Evolutionary conservation across 1,139 yeast genomes (phyloP).

Genomic region (Pichia inconspicua): DNA sequence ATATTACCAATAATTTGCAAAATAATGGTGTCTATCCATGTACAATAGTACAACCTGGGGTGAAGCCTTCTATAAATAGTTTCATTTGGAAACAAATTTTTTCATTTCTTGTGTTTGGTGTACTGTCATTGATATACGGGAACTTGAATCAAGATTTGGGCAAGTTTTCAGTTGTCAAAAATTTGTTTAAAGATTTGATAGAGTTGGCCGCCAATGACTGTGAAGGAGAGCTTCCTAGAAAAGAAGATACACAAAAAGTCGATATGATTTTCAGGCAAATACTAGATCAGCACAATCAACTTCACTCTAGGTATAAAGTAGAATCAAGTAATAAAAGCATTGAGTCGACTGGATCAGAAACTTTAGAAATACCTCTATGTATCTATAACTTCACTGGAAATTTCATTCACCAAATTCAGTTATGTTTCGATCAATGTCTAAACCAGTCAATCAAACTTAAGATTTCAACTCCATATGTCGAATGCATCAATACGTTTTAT

Average conservation of each 20-base stretch:
- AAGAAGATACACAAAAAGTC: slow-evolving; percentile 10
- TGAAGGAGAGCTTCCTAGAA: slow-evolving; percentile 20
- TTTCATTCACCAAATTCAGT: slow-evolving; percentile 12
- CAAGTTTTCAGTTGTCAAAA: slow-evolving; percentile 13
- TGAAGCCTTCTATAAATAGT: slow-evolving; percentile 21
- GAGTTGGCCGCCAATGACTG: slow-evolving; percentile 18
- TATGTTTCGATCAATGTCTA: slow-evolving; percentile 19
- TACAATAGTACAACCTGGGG: slow-evolving; percentile 18
- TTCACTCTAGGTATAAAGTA: slow-evolving; percentile 14
- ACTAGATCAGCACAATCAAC: slow-evolving; percentile 19
- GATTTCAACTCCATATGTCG: slow-evolving; percentile 18
- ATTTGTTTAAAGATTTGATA: slow-evolving; percentile 19
- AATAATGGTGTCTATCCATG: slow-evolving; percentile 22
- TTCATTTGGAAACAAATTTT: slow-evolving; percentile 24
- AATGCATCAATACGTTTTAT: slow-evolving; percentile 19
- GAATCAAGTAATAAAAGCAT: slow-evolving; percentile 4
- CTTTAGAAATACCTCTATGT: slow-evolving; percentile 13
- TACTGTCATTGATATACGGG: slow-evolving; percentile 18
- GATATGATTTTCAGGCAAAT: slow-evolving; percentile 14
- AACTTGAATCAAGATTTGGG: slow-evolving; percentile 11
- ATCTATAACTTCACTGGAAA: slow-evolving; percentile 18
- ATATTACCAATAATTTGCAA: slow-evolving; percentile 17
- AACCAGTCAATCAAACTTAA: slow-evolving; percentile 10
- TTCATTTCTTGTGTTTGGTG: slow-evolving; percentile 18
- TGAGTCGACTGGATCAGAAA: slow-evolving; percentile 4